These are phyloP conservation scores for Penicillium sp. DNA, from an alignment of 2,329 filamentous ascomycete species.

Conservation along the genomic window DNA sequence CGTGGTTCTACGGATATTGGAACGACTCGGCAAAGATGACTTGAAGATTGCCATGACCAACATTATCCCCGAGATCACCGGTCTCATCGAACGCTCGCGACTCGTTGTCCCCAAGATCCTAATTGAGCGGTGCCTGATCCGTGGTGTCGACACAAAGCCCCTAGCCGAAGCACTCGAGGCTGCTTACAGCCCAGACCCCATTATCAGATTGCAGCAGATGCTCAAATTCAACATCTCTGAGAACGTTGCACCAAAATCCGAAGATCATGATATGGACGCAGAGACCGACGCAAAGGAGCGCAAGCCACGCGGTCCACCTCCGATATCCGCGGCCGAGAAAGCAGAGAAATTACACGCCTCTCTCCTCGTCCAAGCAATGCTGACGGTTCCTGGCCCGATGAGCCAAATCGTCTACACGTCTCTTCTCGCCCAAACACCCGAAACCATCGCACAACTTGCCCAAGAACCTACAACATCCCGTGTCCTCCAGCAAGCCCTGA, in stretches of 20 bases:
- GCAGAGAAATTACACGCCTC: constrained; percentile 70
- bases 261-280: constrained; percentile 48
- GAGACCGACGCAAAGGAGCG: constrained; percentile 40
- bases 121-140: constrained; percentile 74
- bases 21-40: constrained; percentile 81
- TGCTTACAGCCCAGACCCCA: constrained; percentile 52
- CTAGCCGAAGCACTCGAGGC: constrained; percentile 57
- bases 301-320: constrained; percentile 16
- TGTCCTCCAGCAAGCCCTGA: constrained; percentile 62
- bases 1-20: constrained; percentile 75
- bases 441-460: constrained; percentile 61
- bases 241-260: constrained; percentile 3
- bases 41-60: constrained; percentile 67
- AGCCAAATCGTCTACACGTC: constrained; percentile 69
- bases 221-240: constrained; percentile 48
- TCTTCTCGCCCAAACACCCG: constrained; percentile 57
- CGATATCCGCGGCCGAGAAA: constrained; percentile 49
- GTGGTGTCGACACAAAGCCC: constrained; percentile 56
- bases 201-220: constrained; percentile 56
- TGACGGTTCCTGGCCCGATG: constrained; percentile 66
- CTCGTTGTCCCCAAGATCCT: constrained; percentile 76
- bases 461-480: constrained; percentile 58
- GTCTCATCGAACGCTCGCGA: constrained; percentile 69
- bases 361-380: constrained; percentile 74
- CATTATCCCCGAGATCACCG: constrained; percentile 68